These are phyloP conservation scores for Fraxinus albicans DNA, from an alignment of 305 asterid species.

Conservation along the genomic window DNA sequence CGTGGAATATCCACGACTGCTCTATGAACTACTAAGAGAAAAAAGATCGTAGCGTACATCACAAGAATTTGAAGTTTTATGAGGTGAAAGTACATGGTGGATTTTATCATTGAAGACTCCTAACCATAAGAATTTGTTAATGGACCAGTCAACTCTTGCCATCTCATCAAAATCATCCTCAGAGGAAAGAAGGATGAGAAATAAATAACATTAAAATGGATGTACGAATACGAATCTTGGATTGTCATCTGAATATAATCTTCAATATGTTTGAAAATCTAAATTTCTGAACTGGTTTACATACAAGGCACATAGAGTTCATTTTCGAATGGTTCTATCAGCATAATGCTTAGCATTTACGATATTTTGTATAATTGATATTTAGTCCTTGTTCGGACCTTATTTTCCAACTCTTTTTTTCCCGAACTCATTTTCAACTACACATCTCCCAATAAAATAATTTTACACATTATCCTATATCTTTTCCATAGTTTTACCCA, in stretches of 20 bases:
- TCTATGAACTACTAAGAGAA: background rate
- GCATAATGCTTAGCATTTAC: background rate
- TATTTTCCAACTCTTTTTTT: background rate
- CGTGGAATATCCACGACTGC: background rate
- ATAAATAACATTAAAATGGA: background rate
- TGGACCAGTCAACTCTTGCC: background rate
- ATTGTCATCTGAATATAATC: background rate
- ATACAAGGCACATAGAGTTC: background rate
- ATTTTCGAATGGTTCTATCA: background rate
- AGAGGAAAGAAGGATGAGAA: background rate
- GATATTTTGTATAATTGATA: background rate
- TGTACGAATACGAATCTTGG: background rate
- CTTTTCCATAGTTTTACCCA: background rate
- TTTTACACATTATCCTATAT: background rate
- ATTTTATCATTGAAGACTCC: background rate
- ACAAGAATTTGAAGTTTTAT: background rate
- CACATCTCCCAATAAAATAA: background rate
- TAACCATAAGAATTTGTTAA: background rate
- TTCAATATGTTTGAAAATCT: background rate
- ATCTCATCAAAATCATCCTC: background rate
- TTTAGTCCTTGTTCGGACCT: background rate
- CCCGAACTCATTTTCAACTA: background rate
- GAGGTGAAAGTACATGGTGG: background rate
- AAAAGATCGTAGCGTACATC: background rate
- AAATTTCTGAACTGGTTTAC: background rate